Conservation (phyloP, 2,329 filamentous ascomycete species). For the Teratosphaeria viscida region DNA sequence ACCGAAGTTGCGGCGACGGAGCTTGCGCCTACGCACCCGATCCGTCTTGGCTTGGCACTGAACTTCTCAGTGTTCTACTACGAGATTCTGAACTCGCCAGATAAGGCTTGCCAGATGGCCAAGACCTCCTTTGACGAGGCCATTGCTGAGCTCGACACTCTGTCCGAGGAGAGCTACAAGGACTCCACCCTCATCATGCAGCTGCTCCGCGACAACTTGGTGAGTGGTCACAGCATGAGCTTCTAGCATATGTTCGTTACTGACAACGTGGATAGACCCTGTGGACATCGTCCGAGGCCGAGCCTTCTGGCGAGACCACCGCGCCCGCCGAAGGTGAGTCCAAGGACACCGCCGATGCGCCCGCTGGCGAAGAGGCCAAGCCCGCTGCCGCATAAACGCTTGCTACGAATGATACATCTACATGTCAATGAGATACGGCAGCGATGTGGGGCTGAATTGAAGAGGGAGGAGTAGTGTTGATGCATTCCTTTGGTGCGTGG, state of each 20-base stretch:
- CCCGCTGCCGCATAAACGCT: slow-evolving; percentile 29
- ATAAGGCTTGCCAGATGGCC: slow-evolving; percentile 94
- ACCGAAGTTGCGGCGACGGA: slow-evolving; percentile 85
- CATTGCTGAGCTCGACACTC: slow-evolving; percentile 90
- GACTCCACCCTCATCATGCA: slow-evolving; percentile 99
- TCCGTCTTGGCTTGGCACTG: slow-evolving; percentile 80
- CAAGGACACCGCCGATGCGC: slow-evolving; percentile 45
- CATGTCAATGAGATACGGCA: slow-evolving; percentile 5
- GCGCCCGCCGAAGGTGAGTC: slow-evolving; percentile 38
- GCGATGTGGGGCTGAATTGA: slow-evolving; percentile 1
- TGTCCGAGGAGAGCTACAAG: slow-evolving; percentile 99
- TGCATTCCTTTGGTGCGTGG: slow-evolving; percentile 8
- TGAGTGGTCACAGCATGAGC: slow-evolving; percentile 29
- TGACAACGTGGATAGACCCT: slow-evolving; percentile 57
- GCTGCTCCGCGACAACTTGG: slow-evolving; percentile 91
- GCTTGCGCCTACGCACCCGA: slow-evolving; percentile 83
- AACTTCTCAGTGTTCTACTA: slow-evolving; percentile 99
- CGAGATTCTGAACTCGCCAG: slow-evolving; percentile 96
- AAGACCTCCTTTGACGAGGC: slow-evolving; percentile 95
- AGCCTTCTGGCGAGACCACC: slow-evolving; percentile 52
- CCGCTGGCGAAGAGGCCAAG: slow-evolving; percentile 42
- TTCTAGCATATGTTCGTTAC: not conserved
- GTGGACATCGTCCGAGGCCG: slow-evolving; percentile 97
- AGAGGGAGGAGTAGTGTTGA: not conserved
- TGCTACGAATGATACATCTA: not conserved